These are phyloP conservation scores for Xylariaceae sp. DNA, from an alignment of 2,329 filamentous ascomycete genomes.

Conservation along the genomic window DNA sequence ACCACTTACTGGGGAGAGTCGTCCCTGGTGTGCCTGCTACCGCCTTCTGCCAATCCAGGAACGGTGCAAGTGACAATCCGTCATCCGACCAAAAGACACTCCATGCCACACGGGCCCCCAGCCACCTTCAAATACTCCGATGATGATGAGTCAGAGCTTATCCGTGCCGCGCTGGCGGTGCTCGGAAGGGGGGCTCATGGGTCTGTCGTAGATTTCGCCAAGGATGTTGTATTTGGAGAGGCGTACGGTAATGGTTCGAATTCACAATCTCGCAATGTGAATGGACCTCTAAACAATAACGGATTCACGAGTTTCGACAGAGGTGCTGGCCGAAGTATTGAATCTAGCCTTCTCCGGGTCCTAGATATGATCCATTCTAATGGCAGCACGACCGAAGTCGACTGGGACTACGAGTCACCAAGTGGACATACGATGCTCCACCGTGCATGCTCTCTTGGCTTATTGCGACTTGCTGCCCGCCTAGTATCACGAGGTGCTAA, in stretches of 20 bases:
- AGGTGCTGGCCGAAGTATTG: constrained; percentile 47
- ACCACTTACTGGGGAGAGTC: constrained; percentile 79
- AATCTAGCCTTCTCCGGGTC: constrained; percentile 65
- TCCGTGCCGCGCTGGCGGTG: constrained; percentile 63
- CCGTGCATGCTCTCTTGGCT: constrained; percentile 69
- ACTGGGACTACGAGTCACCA: constrained; percentile 58
- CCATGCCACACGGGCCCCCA: constrained; percentile 36
- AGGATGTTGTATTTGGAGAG: constrained; percentile 51
- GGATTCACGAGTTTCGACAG: constrained; percentile 34
- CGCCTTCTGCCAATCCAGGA: constrained; percentile 64
- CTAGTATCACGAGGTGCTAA: constrained; percentile 75
- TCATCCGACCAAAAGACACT: constrained; percentile 30
- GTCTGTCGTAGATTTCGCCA: constrained; percentile 54
- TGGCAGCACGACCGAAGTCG: constrained; percentile 63
- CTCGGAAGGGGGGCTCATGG: constrained; percentile 37
- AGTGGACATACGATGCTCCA: constrained; percentile 81
- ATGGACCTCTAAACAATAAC: constrained; percentile 3
- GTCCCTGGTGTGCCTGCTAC: constrained; percentile 74
- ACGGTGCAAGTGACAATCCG: constrained; percentile 69
- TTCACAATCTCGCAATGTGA: constrained; percentile 42
- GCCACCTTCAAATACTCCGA: constrained; percentile 70
- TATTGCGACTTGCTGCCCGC: constrained; percentile 71
- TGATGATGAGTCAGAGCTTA: constrained; percentile 64
- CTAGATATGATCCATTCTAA: constrained; percentile 78
- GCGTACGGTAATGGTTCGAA: constrained; percentile 39